Evolutionary conservation across 371 early-diverging fungal genomes (phyloP).

Genomic region (Zopfochytrium polystomum): DNA sequence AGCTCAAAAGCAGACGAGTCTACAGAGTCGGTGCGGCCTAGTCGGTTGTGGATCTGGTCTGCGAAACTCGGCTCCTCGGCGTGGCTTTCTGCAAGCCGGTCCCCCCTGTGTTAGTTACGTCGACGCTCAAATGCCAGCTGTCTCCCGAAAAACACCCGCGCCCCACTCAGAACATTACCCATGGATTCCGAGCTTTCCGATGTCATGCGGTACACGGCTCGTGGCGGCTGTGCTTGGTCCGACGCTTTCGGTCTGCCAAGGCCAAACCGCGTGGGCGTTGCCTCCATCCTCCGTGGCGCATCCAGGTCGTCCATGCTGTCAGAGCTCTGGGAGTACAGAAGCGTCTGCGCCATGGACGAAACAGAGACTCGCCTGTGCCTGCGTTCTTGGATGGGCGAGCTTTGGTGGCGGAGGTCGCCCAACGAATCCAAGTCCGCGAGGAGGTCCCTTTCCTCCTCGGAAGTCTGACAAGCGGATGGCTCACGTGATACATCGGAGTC

Average conservation of each 20-base stretch:
- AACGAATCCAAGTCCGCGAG: neutral
- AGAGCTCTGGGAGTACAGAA: neutral
- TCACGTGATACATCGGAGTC: neutral
- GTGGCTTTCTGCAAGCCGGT: too few relatives aligned
- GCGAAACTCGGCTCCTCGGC: too few relatives aligned
- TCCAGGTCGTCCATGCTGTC: neutral
- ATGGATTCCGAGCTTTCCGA: too few relatives aligned
- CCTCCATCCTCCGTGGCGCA: neutral
- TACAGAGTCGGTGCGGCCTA: too few relatives aligned
- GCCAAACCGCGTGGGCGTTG: neutral
- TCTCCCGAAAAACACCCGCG: too few relatives aligned
- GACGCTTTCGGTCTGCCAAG: neutral
- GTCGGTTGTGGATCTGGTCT: too few relatives aligned
- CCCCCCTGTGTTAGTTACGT: too few relatives aligned
- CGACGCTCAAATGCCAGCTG: too few relatives aligned
- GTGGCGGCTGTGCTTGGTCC: neutral
- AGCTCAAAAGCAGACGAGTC: too few relatives aligned
- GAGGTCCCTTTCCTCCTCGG: neutral
- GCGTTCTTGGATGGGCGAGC: slow-evolving; percentile 1
- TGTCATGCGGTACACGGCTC: too few relatives aligned
- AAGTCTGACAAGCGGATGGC: neutral
- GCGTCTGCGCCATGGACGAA: neutral
- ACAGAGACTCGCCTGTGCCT: neutral
- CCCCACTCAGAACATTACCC: too few relatives aligned
- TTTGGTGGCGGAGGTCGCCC: too few relatives aligned